phyloP scores from a whole-genome alignment of 192 early-diverging fungal species.

The Dispira simplex region DNA sequence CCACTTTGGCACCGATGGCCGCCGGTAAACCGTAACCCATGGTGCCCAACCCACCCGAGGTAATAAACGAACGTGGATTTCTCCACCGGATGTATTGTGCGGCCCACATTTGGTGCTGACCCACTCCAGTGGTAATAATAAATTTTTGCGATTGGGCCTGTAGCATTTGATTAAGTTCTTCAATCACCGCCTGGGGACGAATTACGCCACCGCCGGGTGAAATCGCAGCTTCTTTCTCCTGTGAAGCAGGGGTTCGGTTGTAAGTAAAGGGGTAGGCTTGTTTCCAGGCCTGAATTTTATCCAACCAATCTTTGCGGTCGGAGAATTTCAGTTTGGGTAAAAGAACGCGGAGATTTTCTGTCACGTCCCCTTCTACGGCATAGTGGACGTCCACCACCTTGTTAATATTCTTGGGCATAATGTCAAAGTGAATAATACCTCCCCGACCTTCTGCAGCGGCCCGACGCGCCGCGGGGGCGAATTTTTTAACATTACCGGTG shows the following conservation, averaged over 20 bases:
- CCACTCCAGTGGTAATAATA: slow-evolving; percentile 92
- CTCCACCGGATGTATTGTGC: slow-evolving; percentile 92
- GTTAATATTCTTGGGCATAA: slow-evolving; percentile 99
- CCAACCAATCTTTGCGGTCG: slow-evolving; percentile 72
- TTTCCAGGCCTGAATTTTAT: slow-evolving; percentile 76
- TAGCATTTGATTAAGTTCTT: slow-evolving; percentile 78
- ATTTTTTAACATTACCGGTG: slow-evolving; percentile 76
- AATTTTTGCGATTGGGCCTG: slow-evolving; percentile 76
- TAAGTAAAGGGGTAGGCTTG: slow-evolving; percentile 81
- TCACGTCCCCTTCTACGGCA: slow-evolving; percentile 91
- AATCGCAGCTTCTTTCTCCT: slow-evolving; percentile 13
- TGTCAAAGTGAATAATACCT: slow-evolving; percentile 98
- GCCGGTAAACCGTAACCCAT: slow-evolving; percentile 97
- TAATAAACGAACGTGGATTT: slow-evolving; percentile 73
- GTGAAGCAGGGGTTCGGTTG: slow-evolving; percentile 23
- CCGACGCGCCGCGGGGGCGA: slow-evolving; percentile 84
- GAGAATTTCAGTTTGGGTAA: slow-evolving; percentile 59
- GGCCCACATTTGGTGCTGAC: slow-evolving; percentile 99
- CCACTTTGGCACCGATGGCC: slow-evolving; percentile 96
- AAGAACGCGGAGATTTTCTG: slow-evolving; percentile 66
- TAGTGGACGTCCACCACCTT: slow-evolving; percentile 86
- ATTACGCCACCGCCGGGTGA: slow-evolving; percentile 37
- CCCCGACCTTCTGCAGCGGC: slow-evolving; percentile 78
- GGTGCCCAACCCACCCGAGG: slow-evolving; percentile 94
- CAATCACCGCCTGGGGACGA: slow-evolving; percentile 90